Evolutionary conservation across 75 land plant species (phyloP).

Genomic region (Chamaecyparis obtusa): DNA sequence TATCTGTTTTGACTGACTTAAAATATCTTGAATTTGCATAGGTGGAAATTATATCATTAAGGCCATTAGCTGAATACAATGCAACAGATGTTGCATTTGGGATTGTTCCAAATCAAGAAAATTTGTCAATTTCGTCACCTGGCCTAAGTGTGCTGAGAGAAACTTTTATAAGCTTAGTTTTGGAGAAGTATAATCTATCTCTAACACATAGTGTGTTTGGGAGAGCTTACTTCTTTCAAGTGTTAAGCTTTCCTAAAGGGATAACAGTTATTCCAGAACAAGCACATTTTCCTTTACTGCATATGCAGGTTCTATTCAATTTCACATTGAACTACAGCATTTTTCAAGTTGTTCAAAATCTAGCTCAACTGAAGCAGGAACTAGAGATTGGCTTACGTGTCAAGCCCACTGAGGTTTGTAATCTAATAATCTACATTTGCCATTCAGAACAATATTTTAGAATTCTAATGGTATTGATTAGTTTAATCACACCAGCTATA

Average conservation of each 20-base stretch:
- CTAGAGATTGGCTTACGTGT: constrained; percentile 46
- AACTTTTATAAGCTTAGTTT: constrained; percentile 49
- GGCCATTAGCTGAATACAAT: constrained; percentile 26
- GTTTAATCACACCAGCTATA: not conserved
- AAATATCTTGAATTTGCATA: constrained; percentile 10
- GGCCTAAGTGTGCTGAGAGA: constrained; percentile 48
- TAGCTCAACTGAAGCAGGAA: constrained; percentile 38
- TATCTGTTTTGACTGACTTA: not conserved
- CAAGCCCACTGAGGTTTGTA: constrained; percentile 45
- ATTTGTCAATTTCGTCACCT: constrained; percentile 34
- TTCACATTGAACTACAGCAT: constrained; percentile 58
- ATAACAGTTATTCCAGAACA: constrained; percentile 52
- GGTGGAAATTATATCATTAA: constrained; percentile 46
- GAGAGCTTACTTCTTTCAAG: constrained; percentile 49
- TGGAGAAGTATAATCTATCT: constrained; percentile 39
- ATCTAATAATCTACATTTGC: not conserved
- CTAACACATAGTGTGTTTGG: constrained; percentile 51
- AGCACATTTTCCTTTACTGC: constrained; percentile 32
- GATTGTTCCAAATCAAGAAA: constrained; percentile 39
- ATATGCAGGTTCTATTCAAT: constrained; percentile 45
- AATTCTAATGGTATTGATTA: not conserved
- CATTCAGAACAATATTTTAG: constrained; percentile 1
- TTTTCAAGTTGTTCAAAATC: constrained; percentile 30
- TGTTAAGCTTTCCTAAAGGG: constrained; percentile 61
- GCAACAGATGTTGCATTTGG: constrained; percentile 55